A percentile compares a stretch with the other conserved stretches of the same genome.
Conservation (phyloP, 1,139 yeast genomes). For the Lodderomyces beijingensis region DNA sequence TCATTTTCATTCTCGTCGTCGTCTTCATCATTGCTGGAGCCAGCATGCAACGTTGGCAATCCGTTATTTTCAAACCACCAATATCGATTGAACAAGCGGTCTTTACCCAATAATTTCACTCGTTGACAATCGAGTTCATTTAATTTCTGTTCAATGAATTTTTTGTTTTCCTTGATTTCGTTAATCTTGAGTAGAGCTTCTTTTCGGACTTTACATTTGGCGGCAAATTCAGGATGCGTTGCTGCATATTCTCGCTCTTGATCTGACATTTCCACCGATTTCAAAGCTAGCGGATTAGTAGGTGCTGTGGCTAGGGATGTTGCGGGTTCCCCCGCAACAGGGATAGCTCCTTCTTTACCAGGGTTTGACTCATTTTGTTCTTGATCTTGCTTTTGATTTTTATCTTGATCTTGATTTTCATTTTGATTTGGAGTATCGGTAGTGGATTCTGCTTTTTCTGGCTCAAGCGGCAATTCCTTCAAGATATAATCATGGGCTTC, state of each 20-base stretch:
- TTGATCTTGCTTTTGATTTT: neutral
- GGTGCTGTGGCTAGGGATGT: constrained; percentile 15
- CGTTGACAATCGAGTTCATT: constrained; percentile 76
- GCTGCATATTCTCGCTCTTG: constrained; percentile 48
- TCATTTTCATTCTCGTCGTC: constrained; percentile 24
- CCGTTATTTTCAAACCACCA: constrained; percentile 97
- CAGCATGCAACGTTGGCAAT: constrained; percentile 53
- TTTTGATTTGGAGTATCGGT: too few species aligned
- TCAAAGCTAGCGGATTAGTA: constrained; percentile 20
- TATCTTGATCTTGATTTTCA: neutral
- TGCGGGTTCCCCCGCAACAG: constrained; percentile 3
- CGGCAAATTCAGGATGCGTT: constrained; percentile 42
- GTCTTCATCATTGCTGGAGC: constrained; percentile 33
- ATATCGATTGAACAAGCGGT: constrained; percentile 77
- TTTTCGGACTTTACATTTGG: constrained; percentile 40
- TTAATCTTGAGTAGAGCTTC: constrained; percentile 39
- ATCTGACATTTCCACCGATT: constrained; percentile 41
- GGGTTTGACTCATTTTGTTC: constrained; percentile 1
- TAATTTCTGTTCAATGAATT: constrained; percentile 51
- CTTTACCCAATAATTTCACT: constrained; percentile 73
- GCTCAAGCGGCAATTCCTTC: constrained; percentile 12
- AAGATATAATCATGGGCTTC: constrained; percentile 36
- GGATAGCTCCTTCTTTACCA: neutral
- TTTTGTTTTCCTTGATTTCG: constrained; percentile 42
- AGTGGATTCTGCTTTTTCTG: neutral